Conservation (phyloP, 306 rosid genomes). For the Citrullus mucosospermus region DNA sequence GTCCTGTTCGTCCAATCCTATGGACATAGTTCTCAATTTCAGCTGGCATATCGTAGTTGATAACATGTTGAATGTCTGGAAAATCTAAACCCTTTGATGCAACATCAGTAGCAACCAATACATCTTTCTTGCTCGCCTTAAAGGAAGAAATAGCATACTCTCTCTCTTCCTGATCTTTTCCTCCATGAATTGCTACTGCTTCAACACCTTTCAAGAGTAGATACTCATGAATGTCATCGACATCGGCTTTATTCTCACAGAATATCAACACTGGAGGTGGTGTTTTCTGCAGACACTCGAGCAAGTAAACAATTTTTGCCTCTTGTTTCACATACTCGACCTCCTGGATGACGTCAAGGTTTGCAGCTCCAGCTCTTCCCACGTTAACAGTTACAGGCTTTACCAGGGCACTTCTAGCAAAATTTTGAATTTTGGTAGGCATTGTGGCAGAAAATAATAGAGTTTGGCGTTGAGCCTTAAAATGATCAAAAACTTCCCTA, state of each 20-base stretch:
- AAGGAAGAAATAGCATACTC: slow-evolving; percentile 72
- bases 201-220: slow-evolving; percentile 91
- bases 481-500: slow-evolving; percentile 83
- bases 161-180: slow-evolving; percentile 94
- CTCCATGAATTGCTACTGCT: slow-evolving; percentile 93
- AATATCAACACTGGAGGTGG: slow-evolving; percentile 84
- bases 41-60: slow-evolving; percentile 92
- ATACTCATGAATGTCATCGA: slow-evolving; percentile 88
- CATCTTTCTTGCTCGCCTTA: slow-evolving; percentile 79
- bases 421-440: slow-evolving; percentile 86
- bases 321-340: slow-evolving; percentile 94
- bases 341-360: slow-evolving; percentile 85
- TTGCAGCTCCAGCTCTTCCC: slow-evolving; percentile 93
- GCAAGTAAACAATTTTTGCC: slow-evolving; percentile 83
- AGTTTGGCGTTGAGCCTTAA: slow-evolving; percentile 86
- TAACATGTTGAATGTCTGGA: slow-evolving; percentile 90
- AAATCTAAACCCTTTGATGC: slow-evolving; percentile 95
- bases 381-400: slow-evolving; percentile 68
- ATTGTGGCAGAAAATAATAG: slow-evolving; percentile 87
- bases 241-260: slow-evolving; percentile 89
- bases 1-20: slow-evolving; percentile 89
- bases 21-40: slow-evolving; percentile 95
- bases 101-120: slow-evolving; percentile 91
- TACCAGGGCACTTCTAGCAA: slow-evolving; percentile 82
- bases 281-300: slow-evolving; percentile 79